These are phyloP conservation scores for Beauveria caledonica DNA, from an alignment of 2,329 filamentous ascomycete genomes.

Conservation along the genomic window DNA sequence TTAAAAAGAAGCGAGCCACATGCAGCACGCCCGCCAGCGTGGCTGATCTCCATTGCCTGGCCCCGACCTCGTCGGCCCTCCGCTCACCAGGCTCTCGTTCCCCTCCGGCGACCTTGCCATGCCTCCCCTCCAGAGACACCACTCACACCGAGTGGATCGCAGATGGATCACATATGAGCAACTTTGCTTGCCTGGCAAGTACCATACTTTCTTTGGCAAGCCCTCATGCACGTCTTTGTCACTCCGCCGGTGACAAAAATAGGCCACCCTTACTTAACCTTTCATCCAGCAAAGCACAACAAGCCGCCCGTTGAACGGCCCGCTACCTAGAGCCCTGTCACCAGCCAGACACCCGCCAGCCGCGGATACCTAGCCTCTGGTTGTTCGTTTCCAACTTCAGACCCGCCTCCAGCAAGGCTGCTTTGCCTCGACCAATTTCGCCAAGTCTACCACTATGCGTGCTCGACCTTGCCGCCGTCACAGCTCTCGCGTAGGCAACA, in stretches of 20 bases:
- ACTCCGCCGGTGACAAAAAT: background rate
- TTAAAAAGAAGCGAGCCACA: background rate
- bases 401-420: background rate
- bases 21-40: background rate
- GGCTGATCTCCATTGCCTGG: background rate
- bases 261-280: background rate
- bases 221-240: constrained; percentile 4
- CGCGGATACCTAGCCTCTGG: constrained; percentile 7
- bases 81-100: background rate
- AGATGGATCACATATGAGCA: background rate
- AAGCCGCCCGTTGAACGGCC: constrained; percentile 2
- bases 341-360: constrained; percentile 5
- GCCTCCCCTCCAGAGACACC: background rate
- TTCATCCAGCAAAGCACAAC: background rate
- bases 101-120: background rate
- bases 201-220: background rate
- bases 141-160: constrained; percentile 4
- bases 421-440: background rate
- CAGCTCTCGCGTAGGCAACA: background rate
- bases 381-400: background rate
- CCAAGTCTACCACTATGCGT: background rate
- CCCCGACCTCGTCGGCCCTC: background rate
- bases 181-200: background rate
- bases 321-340: background rate
- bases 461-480: background rate